Evolutionary conservation across 148 eudicot genomes (phyloP).

Genomic region (Persicaria maculosa): DNA sequence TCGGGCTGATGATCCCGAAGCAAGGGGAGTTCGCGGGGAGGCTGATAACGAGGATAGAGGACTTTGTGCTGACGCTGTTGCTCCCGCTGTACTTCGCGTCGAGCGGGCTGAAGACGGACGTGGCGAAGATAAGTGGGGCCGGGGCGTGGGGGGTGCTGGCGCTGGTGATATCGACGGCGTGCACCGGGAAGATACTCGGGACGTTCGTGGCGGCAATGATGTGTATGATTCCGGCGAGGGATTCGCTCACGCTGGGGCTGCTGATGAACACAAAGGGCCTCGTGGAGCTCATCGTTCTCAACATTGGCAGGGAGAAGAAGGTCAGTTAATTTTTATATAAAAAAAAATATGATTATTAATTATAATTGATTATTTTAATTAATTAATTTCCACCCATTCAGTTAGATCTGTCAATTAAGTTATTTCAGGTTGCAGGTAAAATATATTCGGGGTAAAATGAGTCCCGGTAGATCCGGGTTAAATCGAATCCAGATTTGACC

Average conservation of each 20-base stretch:
- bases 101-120: constrained; percentile 6
- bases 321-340: constrained; percentile 14
- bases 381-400: too few relatives aligned
- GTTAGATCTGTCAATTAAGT: too few relatives aligned
- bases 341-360: too few relatives aligned
- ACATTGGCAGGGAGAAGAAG: constrained; percentile 39
- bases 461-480: too few relatives aligned
- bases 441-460: too few relatives aligned
- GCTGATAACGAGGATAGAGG: constrained; percentile 8
- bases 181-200: constrained; percentile 36
- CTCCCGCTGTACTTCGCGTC: constrained; percentile 3
- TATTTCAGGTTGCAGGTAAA: too few relatives aligned
- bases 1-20: constrained; percentile 8
- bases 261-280: constrained; percentile 44
- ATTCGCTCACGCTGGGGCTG: constrained; percentile 32
- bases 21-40: constrained; percentile 2
- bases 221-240: constrained; percentile 23
- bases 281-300: constrained; percentile 44
- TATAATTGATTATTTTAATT: too few relatives aligned
- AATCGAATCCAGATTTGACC: too few relatives aligned
- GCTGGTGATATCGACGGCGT: constrained; percentile 19
- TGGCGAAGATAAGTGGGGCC: neutral
- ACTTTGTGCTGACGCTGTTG: constrained; percentile 2
- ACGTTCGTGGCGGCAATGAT: constrained; percentile 25
- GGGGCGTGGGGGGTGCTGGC: constrained; percentile 5